Evolutionary conservation across 1,284 basidiomycete genomes (phyloP), one percentile per base, ranked within the genome.

Genomic region (Thecaphora thlaspeos): DNA sequence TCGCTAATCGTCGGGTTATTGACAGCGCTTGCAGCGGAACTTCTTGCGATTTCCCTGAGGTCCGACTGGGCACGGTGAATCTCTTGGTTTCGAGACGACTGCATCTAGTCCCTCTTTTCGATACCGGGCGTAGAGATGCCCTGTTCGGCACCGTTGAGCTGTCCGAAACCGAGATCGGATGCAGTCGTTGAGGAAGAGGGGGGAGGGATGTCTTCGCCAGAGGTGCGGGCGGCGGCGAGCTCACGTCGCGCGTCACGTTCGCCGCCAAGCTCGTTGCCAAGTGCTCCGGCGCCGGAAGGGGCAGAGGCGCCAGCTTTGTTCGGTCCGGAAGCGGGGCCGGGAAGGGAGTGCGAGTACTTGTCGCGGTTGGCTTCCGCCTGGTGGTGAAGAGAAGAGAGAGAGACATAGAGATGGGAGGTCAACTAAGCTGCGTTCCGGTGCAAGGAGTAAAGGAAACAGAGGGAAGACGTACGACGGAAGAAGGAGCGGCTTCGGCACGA

Each of bases 71-170:
- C 36, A 34, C 55, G 47, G 48, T 45, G n/a, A n/a, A 65, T 43
- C 26, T 61, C 58, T 0, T 23, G 3, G 48, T 60, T 68, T 18
- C 61, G 44, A 23, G 41, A 38, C 18, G 17, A 0, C 30, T 68
- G 64, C 51, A 68, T 52, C 24, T 49, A 18, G n/a, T 54, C 49
- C 22, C 64, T 28, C 34, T 54, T 53, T 19, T 64, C 61, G 15
- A 41, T 22, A n/a, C 55, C 52, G 1, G 61, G 61, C 2, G 60
- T 59, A 17, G 48, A 42, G 22, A 60, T 43, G 18, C 60, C 61
- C 36, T 60, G 59, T 12, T 68, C 61, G 26, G 58, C 54, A 12
- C 64, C 61, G 48, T 60, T 68, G 40, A 54, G 55, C 48, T 55
- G 50, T 8, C 64, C 64, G 38, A 59, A 56, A 0, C 51, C 57